Percentiles rank a stretch among this genome's conserved stretches.
phyloP scores from a whole-genome alignment of 2,329 filamentous ascomycete genomes.

The Monilinia vaccinii-corymbosi region DNA sequence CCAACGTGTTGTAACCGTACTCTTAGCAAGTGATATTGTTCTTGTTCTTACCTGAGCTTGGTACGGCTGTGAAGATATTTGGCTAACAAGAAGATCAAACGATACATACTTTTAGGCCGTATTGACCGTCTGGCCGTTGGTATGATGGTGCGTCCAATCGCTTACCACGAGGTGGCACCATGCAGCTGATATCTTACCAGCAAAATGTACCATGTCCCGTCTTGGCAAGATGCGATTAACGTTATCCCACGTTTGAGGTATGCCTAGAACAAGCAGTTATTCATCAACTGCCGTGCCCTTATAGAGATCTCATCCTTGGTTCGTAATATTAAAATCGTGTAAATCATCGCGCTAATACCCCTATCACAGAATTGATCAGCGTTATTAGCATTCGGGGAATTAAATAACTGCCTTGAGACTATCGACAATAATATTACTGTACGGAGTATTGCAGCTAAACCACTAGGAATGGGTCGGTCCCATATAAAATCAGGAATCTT shows the following conservation, averaged over 20 bases:
- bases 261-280: not conserved
- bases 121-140: not conserved
- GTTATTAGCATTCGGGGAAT: conserved; percentile 3
- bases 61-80: not conserved
- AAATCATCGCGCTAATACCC: no score
- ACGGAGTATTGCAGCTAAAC: conserved; percentile 38
- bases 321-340: not conserved
- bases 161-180: not conserved
- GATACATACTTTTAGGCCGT: no score
- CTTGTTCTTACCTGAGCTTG: not conserved
- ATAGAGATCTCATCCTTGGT: conserved; percentile 4
- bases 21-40: not conserved
- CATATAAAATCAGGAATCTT: not conserved
- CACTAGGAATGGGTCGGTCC: not conserved
- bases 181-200: not conserved
- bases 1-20: not conserved
- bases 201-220: not conserved
- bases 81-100: not conserved
- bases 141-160: not conserved
- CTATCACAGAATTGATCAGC: conserved; percentile 6
- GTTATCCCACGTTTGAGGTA: not conserved
- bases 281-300: not conserved
- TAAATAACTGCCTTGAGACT: not conserved
- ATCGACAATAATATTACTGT: conserved; percentile 28
- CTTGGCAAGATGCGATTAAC: not conserved